Percentiles rank a stretch among this genome's conserved stretches.
Conservation (phyloP, 495 filamentous ascomycete species). For the Hypoxylon crocopeplum region DNA sequence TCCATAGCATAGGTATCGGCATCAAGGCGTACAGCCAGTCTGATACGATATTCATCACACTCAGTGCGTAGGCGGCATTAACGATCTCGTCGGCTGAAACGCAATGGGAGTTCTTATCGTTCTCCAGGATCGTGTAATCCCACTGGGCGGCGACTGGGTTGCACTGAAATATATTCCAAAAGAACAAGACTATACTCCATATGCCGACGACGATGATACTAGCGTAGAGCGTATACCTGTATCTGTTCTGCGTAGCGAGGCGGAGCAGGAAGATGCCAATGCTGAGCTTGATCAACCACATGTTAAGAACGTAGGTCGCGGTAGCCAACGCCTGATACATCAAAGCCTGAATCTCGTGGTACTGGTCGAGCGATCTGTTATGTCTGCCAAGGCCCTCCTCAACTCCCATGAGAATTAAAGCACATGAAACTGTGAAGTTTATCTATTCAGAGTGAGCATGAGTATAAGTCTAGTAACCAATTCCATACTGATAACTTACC, state of each 20-base stretch:
- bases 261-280: conserved; percentile 53
- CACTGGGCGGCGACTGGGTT: conserved; percentile 47
- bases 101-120: conserved; percentile 37
- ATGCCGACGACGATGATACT: conserved; percentile 45
- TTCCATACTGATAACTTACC: conserved; percentile 22
- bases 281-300: conserved; percentile 55
- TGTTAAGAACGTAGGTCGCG: conserved; percentile 47
- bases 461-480: background rate
- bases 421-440: conserved; percentile 46
- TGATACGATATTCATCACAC: conserved; percentile 47
- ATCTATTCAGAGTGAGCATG: conserved; percentile 23
- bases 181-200: conserved; percentile 47
- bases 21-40: conserved; percentile 53
- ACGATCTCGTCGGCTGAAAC: conserved; percentile 43
- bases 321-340: conserved; percentile 50
- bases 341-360: conserved; percentile 43
- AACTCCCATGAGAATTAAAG: conserved; percentile 43
- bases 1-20: conserved; percentile 54
- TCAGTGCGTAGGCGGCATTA: conserved; percentile 49
- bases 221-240: conserved; percentile 45
- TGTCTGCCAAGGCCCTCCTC: conserved; percentile 46
- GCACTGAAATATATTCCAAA: conserved; percentile 52
- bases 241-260: conserved; percentile 42
- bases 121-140: conserved; percentile 46
- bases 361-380: conserved; percentile 41